Base-by-base conservation (phyloP, 2,329 filamentous ascomycete genomes). In the Polytolypa hystricis region DNA sequence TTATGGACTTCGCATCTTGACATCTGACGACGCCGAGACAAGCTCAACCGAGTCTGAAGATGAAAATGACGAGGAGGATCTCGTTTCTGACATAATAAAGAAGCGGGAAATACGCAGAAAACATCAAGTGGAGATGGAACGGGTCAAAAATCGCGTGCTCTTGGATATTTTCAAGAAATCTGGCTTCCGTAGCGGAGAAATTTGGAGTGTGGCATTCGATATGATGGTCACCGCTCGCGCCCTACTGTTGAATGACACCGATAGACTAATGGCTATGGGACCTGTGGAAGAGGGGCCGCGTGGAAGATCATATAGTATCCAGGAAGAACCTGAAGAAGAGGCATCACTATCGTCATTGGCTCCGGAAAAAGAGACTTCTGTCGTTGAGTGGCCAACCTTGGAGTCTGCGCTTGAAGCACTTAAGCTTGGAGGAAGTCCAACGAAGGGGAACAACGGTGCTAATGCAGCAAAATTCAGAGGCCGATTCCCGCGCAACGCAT, bases 171-270 rank as follows among this genome's bases (percentile, higher is more conserved):
- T 59, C 15, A 47, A 47, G 32, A 42, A 38, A 0, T 50, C 53
- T 15, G 50, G 53, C 0, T 25, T 53, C 10, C 40, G 42, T 18
- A 41, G 39, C 15, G 47, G 45, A n/a, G 47, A 54, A 1, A 43
- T 58, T 20, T 57, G 52, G 51, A 42, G 40, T 25, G 42, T 43
- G 21, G 47, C 55, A 1, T 33, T 58, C 33, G 46, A 41, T 28
- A 55, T 56, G 48, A 47, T 55, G 45, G 35, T 46, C 1, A 28
- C 50, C 5, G 44, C 50, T 5, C 51, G 55, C 4, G 46, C 49
- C 5, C 31, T 59, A n/a, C 39, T 59, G 8, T 35, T 57, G n/a
- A 50, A 56, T n/a, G 49, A 52, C 18, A 38, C 40, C 10, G 43
- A 53, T 32, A 50, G 46, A 14, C 33, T 25, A 20, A 20, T n/a